Percentiles rank a stretch among this genome's conserved stretches.
Conservation (phyloP, 1,139 yeast species). For the Geotrichum europaeum region DNA sequence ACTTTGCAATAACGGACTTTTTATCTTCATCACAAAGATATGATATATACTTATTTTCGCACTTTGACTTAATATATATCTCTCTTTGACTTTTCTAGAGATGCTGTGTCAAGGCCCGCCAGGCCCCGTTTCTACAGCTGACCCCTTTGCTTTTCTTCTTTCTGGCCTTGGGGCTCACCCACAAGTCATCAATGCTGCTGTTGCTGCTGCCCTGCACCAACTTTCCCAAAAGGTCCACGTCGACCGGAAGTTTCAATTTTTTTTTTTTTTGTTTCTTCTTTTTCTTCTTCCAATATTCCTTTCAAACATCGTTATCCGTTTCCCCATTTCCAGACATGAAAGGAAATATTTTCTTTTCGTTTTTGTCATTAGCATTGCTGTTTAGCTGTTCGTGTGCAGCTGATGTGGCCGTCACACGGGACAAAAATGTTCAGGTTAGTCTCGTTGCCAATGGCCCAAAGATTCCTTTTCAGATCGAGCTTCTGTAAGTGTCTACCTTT, state of each 20-base stretch:
- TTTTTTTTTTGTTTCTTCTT: not conserved
- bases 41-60: too few species aligned
- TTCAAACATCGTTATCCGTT: not conserved
- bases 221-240: not conserved
- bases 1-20: too few species aligned
- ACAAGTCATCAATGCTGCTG: not conserved
- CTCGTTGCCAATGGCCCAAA: conserved; percentile 31
- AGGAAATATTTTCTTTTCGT: not conserved
- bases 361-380: conserved; percentile 2
- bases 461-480: conserved; percentile 44
- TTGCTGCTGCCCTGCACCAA: not conserved
- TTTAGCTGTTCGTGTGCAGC: not conserved
- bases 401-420: not conserved
- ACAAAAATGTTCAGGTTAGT: conserved; percentile 22
- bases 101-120: too few species aligned
- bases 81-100: too few species aligned
- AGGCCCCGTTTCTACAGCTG: too few species aligned
- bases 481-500: conserved; percentile 37
- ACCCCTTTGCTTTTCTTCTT: not conserved
- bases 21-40: too few species aligned
- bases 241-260: not conserved
- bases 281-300: not conserved
- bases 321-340: not conserved
- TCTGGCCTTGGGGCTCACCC: not conserved
- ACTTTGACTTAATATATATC: too few species aligned